phyloP scores from a whole-genome alignment of 257 asterid species.

The Leonotis leonurus region DNA sequence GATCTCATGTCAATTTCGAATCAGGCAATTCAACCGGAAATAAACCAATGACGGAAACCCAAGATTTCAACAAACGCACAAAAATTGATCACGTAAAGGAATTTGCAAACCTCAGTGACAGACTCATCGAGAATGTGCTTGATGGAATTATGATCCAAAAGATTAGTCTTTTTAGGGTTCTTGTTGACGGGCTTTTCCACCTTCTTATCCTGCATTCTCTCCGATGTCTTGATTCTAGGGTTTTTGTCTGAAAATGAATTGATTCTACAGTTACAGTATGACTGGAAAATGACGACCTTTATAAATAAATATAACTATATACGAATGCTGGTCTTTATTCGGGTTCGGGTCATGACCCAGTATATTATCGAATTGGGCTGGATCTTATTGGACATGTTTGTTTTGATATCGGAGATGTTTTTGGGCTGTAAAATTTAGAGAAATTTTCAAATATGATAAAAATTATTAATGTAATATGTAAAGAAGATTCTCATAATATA shows the following conservation, averaged over 20 bases:
- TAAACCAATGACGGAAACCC: neutral
- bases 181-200: conserved; percentile 32
- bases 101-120: conserved; percentile 55
- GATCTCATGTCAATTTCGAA: neutral
- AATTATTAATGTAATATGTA: too few relatives aligned
- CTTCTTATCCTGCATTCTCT: conserved; percentile 21
- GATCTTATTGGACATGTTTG: too few relatives aligned
- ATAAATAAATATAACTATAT: too few relatives aligned
- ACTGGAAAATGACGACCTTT: conserved; percentile 9
- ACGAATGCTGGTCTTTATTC: too few relatives aligned
- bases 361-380: too few relatives aligned
- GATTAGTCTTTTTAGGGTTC: conserved; percentile 60
- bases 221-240: conserved; percentile 26
- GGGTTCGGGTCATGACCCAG: too few relatives aligned
- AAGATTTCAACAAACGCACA: neutral
- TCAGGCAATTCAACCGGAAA: neutral
- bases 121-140: conserved; percentile 84
- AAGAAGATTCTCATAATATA: too few relatives aligned
- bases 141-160: conserved; percentile 78
- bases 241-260: conserved; percentile 29
- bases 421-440: too few relatives aligned
- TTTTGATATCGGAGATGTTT: too few relatives aligned
- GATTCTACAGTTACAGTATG: conserved; percentile 10
- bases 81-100: neutral
- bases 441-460: too few relatives aligned